A percentile compares a stretch with the other conserved stretches of the same genome.
These are phyloP conservation scores for Zychaea mexicana DNA, from an alignment of 371 early-diverging fungal genomes.

Conservation along the genomic window DNA sequence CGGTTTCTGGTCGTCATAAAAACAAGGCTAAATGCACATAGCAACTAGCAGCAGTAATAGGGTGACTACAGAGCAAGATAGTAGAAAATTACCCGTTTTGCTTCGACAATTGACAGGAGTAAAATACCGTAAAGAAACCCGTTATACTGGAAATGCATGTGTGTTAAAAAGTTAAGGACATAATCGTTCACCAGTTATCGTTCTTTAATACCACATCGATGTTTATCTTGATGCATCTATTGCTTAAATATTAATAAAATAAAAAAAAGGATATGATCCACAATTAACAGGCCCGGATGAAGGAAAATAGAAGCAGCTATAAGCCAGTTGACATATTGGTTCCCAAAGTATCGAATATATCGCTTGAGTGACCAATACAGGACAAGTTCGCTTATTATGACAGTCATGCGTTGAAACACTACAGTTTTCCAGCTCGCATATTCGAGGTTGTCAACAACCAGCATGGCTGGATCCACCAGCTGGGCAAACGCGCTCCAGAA, in stretches of 20 bases:
- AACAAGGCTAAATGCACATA: too few species aligned
- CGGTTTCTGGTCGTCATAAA: too few species aligned
- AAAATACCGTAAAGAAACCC: constrained; percentile 92
- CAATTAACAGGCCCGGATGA: constrained; percentile 86
- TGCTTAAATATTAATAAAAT: neutral
- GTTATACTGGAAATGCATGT: constrained; percentile 98
- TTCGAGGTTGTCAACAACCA: constrained; percentile 67
- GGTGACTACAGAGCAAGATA: neutral
- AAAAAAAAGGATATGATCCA: constrained; percentile 70
- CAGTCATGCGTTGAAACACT: constrained; percentile 85
- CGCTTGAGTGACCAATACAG: constrained; percentile 69
- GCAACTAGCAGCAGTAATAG: too few species aligned
- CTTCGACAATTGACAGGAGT: constrained; percentile 76
- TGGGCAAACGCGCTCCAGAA: constrained; percentile 68
- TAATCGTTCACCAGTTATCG: too few species aligned
- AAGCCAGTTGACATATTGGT: constrained; percentile 38
- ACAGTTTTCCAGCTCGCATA: constrained; percentile 72
- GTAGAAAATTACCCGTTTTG: constrained; percentile 61
- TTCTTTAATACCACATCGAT: too few species aligned
- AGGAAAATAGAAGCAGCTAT: constrained; percentile 68
- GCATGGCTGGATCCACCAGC: constrained; percentile 74
- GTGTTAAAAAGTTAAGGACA: constrained; percentile 13
- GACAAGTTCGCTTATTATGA: constrained; percentile 81
- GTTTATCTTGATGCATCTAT: too few species aligned
- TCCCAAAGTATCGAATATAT: constrained; percentile 41